Evolutionary conservation across 805 yeast genomes (phyloP).

Genomic region (Candida pseudofarinosa): DNA sequence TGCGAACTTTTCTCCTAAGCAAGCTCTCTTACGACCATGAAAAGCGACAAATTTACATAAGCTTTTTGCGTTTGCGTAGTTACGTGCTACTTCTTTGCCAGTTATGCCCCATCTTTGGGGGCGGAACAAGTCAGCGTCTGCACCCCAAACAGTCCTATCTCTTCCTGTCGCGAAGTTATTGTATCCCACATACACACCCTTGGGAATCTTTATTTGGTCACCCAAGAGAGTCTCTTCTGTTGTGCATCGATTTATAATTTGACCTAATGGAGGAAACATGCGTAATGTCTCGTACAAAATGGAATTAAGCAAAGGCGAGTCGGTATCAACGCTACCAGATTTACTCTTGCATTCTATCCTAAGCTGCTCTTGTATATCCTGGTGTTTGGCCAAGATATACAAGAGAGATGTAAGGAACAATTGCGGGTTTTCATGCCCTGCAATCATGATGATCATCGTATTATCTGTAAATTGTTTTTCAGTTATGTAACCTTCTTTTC

Average conservation of each 20-base stretch:
- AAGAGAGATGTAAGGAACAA: slow-evolving; percentile 45
- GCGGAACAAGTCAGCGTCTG: slow-evolving; percentile 36
- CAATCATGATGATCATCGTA: slow-evolving; percentile 51
- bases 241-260: slow-evolving; percentile 49
- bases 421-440: slow-evolving; percentile 65
- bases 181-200: slow-evolving; percentile 51
- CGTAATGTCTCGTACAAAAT: slow-evolving; percentile 47
- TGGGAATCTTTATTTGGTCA: slow-evolving; percentile 40
- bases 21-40: slow-evolving; percentile 58
- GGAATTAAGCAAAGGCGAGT: slow-evolving; percentile 26
- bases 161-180: slow-evolving; percentile 52
- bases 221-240: slow-evolving; percentile 37
- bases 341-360: slow-evolving; percentile 13
- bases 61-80: slow-evolving; percentile 43
- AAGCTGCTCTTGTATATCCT: slow-evolving; percentile 26
- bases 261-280: slow-evolving; percentile 54
- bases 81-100: slow-evolving; percentile 31
- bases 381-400: slow-evolving; percentile 43
- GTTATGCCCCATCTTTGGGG: slow-evolving; percentile 53
- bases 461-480: slow-evolving; percentile 50
- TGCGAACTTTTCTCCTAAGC: slow-evolving; percentile 59
- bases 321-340: slow-evolving; percentile 3
- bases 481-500: slow-evolving; percentile 31
- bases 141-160: slow-evolving; percentile 42
- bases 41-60: slow-evolving; percentile 47